phyloP scores from a whole-genome alignment of 495 filamentous ascomycete species.

The Podospora tetraspora region DNA sequence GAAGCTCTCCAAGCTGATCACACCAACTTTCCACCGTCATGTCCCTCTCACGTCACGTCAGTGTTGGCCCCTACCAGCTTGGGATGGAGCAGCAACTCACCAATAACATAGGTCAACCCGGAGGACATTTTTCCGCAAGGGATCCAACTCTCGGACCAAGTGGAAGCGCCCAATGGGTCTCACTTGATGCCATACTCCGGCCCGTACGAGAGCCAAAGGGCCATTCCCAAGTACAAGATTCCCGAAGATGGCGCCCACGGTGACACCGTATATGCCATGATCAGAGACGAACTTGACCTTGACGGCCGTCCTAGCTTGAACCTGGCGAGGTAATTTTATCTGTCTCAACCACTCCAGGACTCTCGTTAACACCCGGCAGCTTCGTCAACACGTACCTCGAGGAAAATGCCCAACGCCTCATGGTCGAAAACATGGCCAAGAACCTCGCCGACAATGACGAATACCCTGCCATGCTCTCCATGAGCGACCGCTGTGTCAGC shows the following conservation, averaged over 20 bases:
- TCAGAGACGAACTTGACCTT: slow-evolving; percentile 69
- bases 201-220: slow-evolving; percentile 53
- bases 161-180: slow-evolving; percentile 30
- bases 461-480: slow-evolving; percentile 68
- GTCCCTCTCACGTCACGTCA: slow-evolving; percentile 26
- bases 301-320: slow-evolving; percentile 71
- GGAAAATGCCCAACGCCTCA: slow-evolving; percentile 55
- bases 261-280: slow-evolving; percentile 60
- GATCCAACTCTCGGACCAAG: slow-evolving; percentile 33
- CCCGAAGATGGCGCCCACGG: slow-evolving; percentile 57
- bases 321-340: slow-evolving; percentile 38
- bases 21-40: slow-evolving; percentile 6
- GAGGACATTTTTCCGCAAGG: slow-evolving; percentile 55
- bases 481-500: slow-evolving; percentile 65
- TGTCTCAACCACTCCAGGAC: neutral
- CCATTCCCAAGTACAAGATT: slow-evolving; percentile 65
- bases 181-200: slow-evolving; percentile 60
- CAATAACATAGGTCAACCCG: slow-evolving; percentile 49
- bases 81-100: neutral
- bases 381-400: slow-evolving; percentile 76
- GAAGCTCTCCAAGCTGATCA: neutral
- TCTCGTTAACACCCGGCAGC: slow-evolving; percentile 20
- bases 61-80: neutral
- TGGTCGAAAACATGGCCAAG: slow-evolving; percentile 64
- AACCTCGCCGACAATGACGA: slow-evolving; percentile 69